Evolutionary conservation across 1,139 yeast genomes (phyloP).

Genomic region (Lodderomyces oxycetoniae): DNA sequence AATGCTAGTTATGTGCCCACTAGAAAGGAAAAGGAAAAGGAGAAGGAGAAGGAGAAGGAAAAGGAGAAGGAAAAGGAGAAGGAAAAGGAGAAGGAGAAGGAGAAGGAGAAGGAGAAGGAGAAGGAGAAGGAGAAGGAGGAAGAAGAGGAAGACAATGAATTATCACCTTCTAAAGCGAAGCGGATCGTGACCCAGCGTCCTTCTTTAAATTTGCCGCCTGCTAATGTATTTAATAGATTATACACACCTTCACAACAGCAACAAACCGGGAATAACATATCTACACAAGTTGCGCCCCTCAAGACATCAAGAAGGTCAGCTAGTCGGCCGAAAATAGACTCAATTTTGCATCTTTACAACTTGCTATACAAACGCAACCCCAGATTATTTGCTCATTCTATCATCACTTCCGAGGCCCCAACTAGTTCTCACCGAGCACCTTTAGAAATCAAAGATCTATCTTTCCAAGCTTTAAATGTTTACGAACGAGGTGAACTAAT

Average conservation of each 20-base stretch:
- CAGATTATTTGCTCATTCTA: conserved; percentile 13
- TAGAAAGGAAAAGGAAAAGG: no score
- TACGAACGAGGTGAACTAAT: conserved; percentile 53
- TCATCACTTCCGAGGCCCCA: background rate
- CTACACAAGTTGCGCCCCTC: no score
- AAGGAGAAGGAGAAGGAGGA: no score
- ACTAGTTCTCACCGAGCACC: conserved; percentile 2
- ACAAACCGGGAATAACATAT: no score
- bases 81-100: no score
- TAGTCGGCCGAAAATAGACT: conserved; percentile 14
- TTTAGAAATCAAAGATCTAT: conserved; percentile 8
- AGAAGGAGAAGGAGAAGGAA: no score
- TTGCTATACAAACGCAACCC: conserved; percentile 22
- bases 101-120: no score
- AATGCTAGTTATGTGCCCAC: no score
- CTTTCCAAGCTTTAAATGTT: conserved; percentile 26
- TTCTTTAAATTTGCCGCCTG: conserved; percentile 2
- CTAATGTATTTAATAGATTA: conserved; percentile 12
- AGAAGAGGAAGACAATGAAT: no score
- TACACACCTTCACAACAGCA: conserved; percentile 9
- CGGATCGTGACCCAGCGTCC: conserved; percentile 10
- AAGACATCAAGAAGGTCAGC: conserved; percentile 3
- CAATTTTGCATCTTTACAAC: conserved; percentile 19
- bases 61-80: no score
- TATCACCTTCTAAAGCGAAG: conserved; percentile 11